Base-by-base conservation (phyloP, 2,329 filamentous ascomycete genomes). In the Aspergillus jensenii region DNA sequence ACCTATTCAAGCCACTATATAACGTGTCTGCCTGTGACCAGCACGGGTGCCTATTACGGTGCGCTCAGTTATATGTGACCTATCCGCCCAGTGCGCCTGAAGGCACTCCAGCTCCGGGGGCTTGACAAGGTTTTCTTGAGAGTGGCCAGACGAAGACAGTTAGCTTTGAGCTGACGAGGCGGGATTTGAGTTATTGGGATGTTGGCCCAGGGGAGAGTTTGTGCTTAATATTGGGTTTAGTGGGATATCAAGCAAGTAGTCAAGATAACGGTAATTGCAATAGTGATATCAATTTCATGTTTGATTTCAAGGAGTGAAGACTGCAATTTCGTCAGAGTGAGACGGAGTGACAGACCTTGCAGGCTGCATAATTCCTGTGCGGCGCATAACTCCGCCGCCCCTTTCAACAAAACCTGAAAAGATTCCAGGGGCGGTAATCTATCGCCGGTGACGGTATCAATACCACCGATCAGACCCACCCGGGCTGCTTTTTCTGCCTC, bases 111-210 rank as follows among this genome's bases (percentile, higher is more conserved):
- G 63, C 76, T 84, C 6, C 74, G 82, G 62, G 81, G 74, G 50
- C 86, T 86, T 56, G 77, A 81, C 3, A 85, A 85, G 70, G 63
- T 81, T 1, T 63, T 64, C 67, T 86, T 1, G 63, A 65, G 4
- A 62, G 75, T 0, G 79, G 80, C 1, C 71, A 79, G 67, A 76
- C 68, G 25, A 66, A 66, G 43, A 73, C 62, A 0, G 75, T 81
- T 8, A 63, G 59, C 4, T 84, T 85, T 60, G 69, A 75, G 27
- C 71, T 86, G 35, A 76, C 63, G 23, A 63, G 73, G 7, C 63
- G 71, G 37, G 74, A 76, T 62, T 41, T 75, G 11, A 74, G 71
- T 27, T 71, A 69, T 41, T 76, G 73, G 74, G 71, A 75, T 64
- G 68, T 68, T 2, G 56, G 40, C 67, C 59, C 4, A 23, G 46